Percentiles rank a stretch among this genome's conserved stretches.
phyloP scores from a whole-genome alignment of 78 protist genomes.

The Isochrysis galbana region DNA sequence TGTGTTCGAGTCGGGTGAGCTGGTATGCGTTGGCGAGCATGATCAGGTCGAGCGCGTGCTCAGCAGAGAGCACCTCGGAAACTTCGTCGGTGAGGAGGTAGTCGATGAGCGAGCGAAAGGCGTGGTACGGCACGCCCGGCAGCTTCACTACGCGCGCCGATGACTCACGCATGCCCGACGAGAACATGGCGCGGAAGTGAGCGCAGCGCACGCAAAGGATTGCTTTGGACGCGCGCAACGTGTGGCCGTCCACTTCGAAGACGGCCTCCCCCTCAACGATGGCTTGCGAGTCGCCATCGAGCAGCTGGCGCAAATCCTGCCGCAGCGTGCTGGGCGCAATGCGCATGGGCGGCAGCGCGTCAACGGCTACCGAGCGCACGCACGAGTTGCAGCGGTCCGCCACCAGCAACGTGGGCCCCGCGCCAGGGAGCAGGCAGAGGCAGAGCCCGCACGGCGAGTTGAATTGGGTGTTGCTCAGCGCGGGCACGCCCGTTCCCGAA shows the following conservation, averaged over 20 bases:
- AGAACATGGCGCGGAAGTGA: slow-evolving; percentile 16
- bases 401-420: neutral
- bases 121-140: neutral
- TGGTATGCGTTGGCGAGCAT: neutral
- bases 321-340: neutral
- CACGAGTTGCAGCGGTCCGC: slow-evolving; percentile 6
- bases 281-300: neutral
- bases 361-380: neutral
- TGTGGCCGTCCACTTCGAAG: neutral
- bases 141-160: neutral
- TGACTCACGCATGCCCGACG: neutral
- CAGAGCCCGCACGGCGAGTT: slow-evolving; percentile 19
- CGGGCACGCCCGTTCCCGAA: neutral
- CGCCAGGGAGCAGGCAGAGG: neutral
- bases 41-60: neutral
- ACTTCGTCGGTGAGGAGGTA: neutral
- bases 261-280: neutral
- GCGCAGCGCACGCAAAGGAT: neutral
- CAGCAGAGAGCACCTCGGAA: neutral
- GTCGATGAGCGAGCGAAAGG: neutral
- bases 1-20: neutral
- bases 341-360: neutral
- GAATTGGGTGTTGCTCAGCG: neutral
- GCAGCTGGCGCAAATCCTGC: neutral
- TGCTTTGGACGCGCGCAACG: neutral